Evolutionary conservation across 805 yeast genomes (phyloP).

Genomic region (Cyberlindnera saturnus): DNA sequence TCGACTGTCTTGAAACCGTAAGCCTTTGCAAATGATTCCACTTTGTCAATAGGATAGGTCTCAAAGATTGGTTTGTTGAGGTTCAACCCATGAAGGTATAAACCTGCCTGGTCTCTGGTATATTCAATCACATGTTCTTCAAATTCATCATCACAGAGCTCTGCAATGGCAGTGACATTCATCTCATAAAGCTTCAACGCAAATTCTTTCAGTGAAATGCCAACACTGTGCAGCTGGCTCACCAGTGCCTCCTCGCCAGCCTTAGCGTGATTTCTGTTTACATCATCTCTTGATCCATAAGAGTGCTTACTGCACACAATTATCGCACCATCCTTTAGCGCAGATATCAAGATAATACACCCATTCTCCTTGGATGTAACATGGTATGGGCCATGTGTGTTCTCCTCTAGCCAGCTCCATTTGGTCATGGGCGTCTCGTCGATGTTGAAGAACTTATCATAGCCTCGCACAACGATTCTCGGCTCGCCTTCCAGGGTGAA

Average conservation of each 20-base stretch:
- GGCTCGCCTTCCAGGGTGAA: slow-evolving; percentile 45
- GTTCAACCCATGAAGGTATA: slow-evolving; percentile 88
- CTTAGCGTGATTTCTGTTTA: slow-evolving; percentile 61
- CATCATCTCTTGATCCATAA: slow-evolving; percentile 59
- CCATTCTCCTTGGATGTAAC: slow-evolving; percentile 90
- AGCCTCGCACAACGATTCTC: slow-evolving; percentile 72
- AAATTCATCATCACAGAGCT: slow-evolving; percentile 84
- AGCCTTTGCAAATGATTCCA: slow-evolving; percentile 48
- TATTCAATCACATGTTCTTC: slow-evolving; percentile 92
- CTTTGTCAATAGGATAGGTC: slow-evolving; percentile 59
- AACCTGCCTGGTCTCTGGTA: slow-evolving; percentile 58
- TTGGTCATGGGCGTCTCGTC: slow-evolving; percentile 55
- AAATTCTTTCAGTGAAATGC: slow-evolving; percentile 40
- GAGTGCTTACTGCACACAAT: slow-evolving; percentile 90
- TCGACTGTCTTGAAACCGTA: slow-evolving; percentile 72
- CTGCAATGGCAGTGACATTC: slow-evolving; percentile 82
- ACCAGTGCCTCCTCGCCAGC: slow-evolving; percentile 60
- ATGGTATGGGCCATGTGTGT: slow-evolving; percentile 71
- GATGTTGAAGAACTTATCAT: slow-evolving; percentile 88
- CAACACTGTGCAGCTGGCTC: slow-evolving; percentile 40
- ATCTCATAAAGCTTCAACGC: slow-evolving; percentile 46
- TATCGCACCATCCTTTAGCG: slow-evolving; percentile 65
- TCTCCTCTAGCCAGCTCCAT: slow-evolving; percentile 35
- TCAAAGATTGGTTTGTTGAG: slow-evolving; percentile 53
- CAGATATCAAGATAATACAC: slow-evolving; percentile 81